Evolutionary conservation across 2,329 filamentous ascomycete genomes (phyloP), one percentile per base, ranked within the genome.

Genomic region (Trichoderma sp.): DNA sequence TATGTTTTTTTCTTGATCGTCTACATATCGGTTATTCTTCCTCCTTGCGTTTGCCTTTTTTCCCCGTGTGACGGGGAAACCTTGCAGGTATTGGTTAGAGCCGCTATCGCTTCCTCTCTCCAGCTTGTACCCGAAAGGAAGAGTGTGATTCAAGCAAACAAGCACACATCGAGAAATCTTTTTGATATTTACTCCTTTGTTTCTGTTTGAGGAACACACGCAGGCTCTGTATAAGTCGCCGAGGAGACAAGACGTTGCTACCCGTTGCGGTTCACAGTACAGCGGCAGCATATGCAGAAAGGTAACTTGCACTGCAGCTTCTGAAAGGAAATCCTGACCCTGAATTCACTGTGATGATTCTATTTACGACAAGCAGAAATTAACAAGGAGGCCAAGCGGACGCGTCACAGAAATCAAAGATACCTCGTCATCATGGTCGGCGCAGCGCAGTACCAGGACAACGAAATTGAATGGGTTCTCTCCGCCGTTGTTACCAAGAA

Each of bases 401-500:
- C n/a, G 16, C 37, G 37, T 19, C 37, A 33, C 7, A 43, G 29
- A 21, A 64, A 40, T 40, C 37, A 8, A 56, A 64, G 61, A 31
- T 11, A 43, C 33, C 13, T 35, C 13, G 11, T 35, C 33, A 57
- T 47, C 14, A 81, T 81, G 79, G 77, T 77, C 27, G 79, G 80
- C 16, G 74, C 77, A 5, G 73, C 76, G 5, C 74, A 75, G 47
- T 82, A 82, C 72, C 76, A 72, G 11, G 69, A 74, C 8, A 74
- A 77, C 1, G 74, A 82, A 71, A 79, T 82, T 55, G 71, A 72
- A 57, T 82, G 78, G 71, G 71, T 81, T 49, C 74, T 83, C 57
- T 69, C 74, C 1, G 68, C 72, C 1, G 73, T 78, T 60, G 71
- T 80, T 19, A 62, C 72, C 1, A 74, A 74, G n/a, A 73, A 73